Percentiles rank a stretch among this genome's conserved stretches.
Conservation (phyloP, 805 yeast genomes). For the Metschnikowia kofuensis region DNA sequence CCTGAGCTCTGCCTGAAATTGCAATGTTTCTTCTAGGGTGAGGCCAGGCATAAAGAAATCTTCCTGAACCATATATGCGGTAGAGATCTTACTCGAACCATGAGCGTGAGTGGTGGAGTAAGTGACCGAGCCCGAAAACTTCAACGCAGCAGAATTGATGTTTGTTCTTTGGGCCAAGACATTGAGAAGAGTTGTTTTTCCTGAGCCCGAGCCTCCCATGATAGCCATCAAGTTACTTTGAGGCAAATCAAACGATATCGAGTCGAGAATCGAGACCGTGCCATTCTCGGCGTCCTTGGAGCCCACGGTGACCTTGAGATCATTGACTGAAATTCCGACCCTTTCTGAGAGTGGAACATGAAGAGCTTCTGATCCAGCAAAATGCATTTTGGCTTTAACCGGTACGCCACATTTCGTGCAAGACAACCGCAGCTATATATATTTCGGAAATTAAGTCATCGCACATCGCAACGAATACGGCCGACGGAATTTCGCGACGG, state of each 20-base stretch:
- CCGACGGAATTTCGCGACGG: slow-evolving; percentile 5
- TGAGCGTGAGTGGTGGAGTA: slow-evolving; percentile 19
- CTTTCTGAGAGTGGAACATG: slow-evolving; percentile 11
- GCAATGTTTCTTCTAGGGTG: slow-evolving; percentile 68
- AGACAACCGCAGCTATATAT: not conserved
- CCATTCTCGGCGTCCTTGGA: slow-evolving; percentile 13
- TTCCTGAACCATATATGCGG: slow-evolving; percentile 73
- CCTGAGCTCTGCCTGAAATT: slow-evolving; percentile 69
- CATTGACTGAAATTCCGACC: slow-evolving; percentile 12
- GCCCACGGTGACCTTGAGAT: slow-evolving; percentile 12
- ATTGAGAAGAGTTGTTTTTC: slow-evolving; percentile 78
- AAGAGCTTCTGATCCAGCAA: slow-evolving; percentile 12
- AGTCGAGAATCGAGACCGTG: slow-evolving; percentile 25
- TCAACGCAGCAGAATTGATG: slow-evolving; percentile 37
- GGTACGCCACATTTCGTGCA: not conserved
- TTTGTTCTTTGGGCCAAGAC: slow-evolving; percentile 54
- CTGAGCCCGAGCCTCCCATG: slow-evolving; percentile 86
- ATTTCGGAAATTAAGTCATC: not conserved
- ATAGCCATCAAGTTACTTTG: slow-evolving; percentile 70
- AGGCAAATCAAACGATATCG: slow-evolving; percentile 58
- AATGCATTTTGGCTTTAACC: not conserved
- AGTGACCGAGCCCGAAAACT: slow-evolving; percentile 41
- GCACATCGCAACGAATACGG: slow-evolving; percentile 4
- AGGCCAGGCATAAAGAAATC: slow-evolving; percentile 70
- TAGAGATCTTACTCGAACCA: slow-evolving; percentile 20